These are phyloP conservation scores for Coprinopsis strossmayeri DNA, from an alignment of 768 basidiomycete genomes.

Conservation along the genomic window DNA sequence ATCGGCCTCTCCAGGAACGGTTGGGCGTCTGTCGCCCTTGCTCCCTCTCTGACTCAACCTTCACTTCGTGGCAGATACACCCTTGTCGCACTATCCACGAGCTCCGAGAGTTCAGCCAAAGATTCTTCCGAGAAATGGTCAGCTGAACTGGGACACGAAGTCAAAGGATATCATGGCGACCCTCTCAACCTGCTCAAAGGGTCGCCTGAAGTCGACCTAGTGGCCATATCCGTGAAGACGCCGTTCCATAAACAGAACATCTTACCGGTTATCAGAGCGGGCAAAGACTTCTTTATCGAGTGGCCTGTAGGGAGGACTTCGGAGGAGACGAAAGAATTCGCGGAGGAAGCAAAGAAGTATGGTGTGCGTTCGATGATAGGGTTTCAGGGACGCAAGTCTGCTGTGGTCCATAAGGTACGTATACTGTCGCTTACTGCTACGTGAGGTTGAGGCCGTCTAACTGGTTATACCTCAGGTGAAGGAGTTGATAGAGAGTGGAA, in stretches of 20 bases:
- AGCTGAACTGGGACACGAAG: conserved; percentile 16
- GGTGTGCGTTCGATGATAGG: background rate
- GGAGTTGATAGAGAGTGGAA: background rate
- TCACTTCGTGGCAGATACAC: conserved; percentile 19
- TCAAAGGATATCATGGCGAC: conserved; percentile 26
- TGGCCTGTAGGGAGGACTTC: conserved; percentile 27
- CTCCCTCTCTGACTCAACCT: conserved; percentile 18
- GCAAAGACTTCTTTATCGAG: conserved; percentile 31
- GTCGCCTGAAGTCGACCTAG: conserved; percentile 31
- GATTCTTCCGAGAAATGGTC: conserved; percentile 25
- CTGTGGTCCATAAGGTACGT: background rate
- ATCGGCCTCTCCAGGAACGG: conserved; percentile 27
- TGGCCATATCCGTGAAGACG: conserved; percentile 25
- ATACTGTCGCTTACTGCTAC: background rate
- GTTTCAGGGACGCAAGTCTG: background rate
- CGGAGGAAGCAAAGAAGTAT: conserved; percentile 17
- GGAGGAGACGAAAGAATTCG: conserved; percentile 24
- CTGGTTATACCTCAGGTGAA: background rate
- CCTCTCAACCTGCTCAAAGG: too few relatives aligned
- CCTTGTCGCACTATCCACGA: conserved; percentile 29
- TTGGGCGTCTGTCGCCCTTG: conserved; percentile 24
- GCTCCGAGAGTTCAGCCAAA: conserved; percentile 21
- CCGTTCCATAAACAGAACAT: conserved; percentile 19
- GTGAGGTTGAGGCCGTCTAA: background rate
- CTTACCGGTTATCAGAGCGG: conserved; percentile 25